A percentile compares a stretch with the other conserved stretches of the same genome.
Evolutionary conservation across 257 asterid genomes (phyloP).

Genomic region (Nicotiana benthamiana): DNA sequence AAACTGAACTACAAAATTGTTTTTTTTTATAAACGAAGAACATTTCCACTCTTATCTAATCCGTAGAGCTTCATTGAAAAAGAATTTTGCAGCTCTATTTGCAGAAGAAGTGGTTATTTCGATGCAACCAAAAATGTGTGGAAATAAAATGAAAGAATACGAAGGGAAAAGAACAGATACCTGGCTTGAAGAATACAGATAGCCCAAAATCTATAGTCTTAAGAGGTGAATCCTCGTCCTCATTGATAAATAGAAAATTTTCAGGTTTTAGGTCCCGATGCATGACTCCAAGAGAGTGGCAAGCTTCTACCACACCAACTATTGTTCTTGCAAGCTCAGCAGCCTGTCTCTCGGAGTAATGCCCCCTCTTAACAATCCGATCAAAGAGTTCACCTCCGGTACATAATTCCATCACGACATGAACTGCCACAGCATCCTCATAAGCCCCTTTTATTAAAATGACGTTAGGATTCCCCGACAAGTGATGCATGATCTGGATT

Average conservation of each 20-base stretch:
- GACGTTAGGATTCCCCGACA: slow-evolving; percentile 67
- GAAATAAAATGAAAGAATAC: background rate
- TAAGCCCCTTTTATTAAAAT: slow-evolving; percentile 76
- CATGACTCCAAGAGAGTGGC: slow-evolving; percentile 88
- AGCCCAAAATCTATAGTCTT: slow-evolving; percentile 87
- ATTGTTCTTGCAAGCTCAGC: slow-evolving; percentile 71
- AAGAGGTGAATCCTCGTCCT: slow-evolving; percentile 69
- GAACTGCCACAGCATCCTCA: slow-evolving; percentile 83
- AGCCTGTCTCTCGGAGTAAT: slow-evolving; percentile 74
- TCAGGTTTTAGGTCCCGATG: slow-evolving; percentile 94
- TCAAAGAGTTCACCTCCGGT: slow-evolving; percentile 92
- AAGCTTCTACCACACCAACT: slow-evolving; percentile 65
- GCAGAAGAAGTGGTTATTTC: too few relatives aligned
- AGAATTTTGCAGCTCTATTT: too few relatives aligned
- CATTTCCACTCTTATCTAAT: too few relatives aligned
- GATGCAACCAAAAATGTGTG: background rate
- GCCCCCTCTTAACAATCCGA: slow-evolving; percentile 75
- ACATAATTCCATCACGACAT: slow-evolving; percentile 87
- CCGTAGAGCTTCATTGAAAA: too few relatives aligned
- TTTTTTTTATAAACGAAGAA: too few relatives aligned
- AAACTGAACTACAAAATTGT: too few relatives aligned
- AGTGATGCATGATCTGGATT: slow-evolving; percentile 86
- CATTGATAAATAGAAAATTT: slow-evolving; percentile 68
- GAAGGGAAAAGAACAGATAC: slow-evolving; percentile 18
- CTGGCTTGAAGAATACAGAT: slow-evolving; percentile 82